Conservation (phyloP, 441 rosid genomes). For the Kokia cookei region DNA sequence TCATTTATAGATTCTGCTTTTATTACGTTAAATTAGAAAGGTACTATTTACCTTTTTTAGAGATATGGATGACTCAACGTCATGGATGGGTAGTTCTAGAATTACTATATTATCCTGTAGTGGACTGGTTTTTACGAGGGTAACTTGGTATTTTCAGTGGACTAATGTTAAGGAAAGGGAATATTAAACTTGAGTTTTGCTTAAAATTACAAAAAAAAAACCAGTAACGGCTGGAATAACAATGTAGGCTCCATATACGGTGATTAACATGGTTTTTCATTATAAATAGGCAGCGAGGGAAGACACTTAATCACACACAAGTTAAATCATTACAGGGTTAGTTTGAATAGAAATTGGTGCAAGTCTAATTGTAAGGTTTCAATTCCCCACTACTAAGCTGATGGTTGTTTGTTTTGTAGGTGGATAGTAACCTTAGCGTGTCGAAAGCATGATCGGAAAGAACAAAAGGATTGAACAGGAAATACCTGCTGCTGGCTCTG, state of each 20-base stretch:
- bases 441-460: not conserved
- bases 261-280: not conserved
- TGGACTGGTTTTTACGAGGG: not conserved
- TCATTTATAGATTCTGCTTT: not conserved
- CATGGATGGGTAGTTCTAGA: not conserved
- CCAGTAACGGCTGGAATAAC: not conserved
- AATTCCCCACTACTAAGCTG: not conserved
- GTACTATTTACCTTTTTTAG: not conserved
- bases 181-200: not conserved
- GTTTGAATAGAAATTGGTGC: not conserved
- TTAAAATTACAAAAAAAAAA: not conserved
- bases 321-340: not conserved
- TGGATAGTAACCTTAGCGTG: not conserved
- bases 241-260: constrained; percentile 7
- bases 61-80: not conserved
- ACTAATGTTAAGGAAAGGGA: not conserved
- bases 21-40: not conserved
- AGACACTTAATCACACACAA: not conserved
- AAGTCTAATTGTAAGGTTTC: not conserved
- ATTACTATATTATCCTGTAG: not conserved
- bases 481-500: not conserved
- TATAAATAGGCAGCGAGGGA: constrained; percentile 9
- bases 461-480: not conserved
- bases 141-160: not conserved
- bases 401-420: constrained; percentile 4